Conservation (phyloP, 495 filamentous ascomycete genomes). For the Tricharina praecox region DNA sequence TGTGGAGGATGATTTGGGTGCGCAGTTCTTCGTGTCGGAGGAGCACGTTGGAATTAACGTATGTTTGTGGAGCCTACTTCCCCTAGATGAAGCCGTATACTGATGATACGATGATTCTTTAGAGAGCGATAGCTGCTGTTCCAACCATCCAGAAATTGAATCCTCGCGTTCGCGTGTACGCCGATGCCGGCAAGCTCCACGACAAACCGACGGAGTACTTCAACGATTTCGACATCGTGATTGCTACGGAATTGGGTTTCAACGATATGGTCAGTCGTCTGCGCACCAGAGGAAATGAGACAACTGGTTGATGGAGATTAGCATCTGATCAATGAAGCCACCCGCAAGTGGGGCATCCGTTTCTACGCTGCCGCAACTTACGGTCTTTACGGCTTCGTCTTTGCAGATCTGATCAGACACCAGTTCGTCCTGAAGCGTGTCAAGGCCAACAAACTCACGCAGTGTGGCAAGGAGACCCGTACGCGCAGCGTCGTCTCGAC, state of each 20-base stretch:
- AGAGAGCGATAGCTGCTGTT: conserved; percentile 66
- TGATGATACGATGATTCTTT: background rate
- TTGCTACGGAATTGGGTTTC: conserved; percentile 77
- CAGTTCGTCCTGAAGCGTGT: conserved; percentile 71
- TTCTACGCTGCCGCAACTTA: conserved; percentile 83
- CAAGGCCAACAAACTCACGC: conserved; percentile 55
- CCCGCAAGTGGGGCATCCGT: conserved; percentile 51
- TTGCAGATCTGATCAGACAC: conserved; percentile 77
- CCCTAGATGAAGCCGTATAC: conserved; percentile 24
- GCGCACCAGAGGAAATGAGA: background rate
- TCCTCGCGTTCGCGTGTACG: conserved; percentile 63
- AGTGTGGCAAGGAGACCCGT: conserved; percentile 46
- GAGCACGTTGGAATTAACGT: conserved; percentile 59
- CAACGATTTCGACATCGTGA: conserved; percentile 61
- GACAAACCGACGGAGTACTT: conserved; percentile 54
- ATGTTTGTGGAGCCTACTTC: conserved; percentile 12
- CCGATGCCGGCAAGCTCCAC: conserved; percentile 48
- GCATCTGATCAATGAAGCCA: conserved; percentile 54
- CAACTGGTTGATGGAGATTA: no score
- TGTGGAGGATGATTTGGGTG: conserved; percentile 63
- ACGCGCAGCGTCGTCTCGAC: conserved; percentile 61
- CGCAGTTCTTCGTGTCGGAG: conserved; percentile 73
- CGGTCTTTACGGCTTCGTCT: conserved; percentile 87
- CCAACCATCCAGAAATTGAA: conserved; percentile 68
- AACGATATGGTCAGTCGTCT: conserved; percentile 39